Conservation (phyloP, 495 filamentous ascomycete species). For the Aspergillus olivimuriae region DNA sequence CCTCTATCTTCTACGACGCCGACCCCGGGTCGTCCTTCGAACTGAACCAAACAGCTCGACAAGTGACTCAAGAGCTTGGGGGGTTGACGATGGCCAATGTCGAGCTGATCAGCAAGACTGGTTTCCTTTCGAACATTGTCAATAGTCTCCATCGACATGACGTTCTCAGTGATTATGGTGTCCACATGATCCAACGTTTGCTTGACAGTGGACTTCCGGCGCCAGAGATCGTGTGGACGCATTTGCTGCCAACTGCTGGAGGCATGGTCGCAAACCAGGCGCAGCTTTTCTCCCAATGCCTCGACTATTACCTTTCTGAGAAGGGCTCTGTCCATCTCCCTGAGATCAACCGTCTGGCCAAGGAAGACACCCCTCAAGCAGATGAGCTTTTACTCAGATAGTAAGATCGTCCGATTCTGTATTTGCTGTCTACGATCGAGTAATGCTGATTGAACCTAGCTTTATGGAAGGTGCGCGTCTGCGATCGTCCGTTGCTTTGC, state of each 20-base stretch:
- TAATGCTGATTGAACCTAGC: conserved; percentile 21
- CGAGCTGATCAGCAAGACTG: conserved; percentile 48
- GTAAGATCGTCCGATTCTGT: conserved; percentile 17
- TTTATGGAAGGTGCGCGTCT: conserved; percentile 58
- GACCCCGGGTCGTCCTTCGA: conserved; percentile 60
- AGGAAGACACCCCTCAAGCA: conserved; percentile 36
- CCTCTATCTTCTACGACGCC: conserved; percentile 58
- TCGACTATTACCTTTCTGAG: conserved; percentile 69
- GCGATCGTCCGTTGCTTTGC: conserved; percentile 47
- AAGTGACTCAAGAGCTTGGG: conserved; percentile 53
- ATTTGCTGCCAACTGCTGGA: conserved; percentile 56
- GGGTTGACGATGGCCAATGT: conserved; percentile 55
- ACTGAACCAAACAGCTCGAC: conserved; percentile 48
- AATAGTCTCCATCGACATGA: conserved; percentile 34
- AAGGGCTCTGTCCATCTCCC: conserved; percentile 46
- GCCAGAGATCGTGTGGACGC: conserved; percentile 65
- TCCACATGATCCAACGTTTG: conserved; percentile 63
- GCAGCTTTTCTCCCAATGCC: conserved; percentile 63
- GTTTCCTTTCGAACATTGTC: conserved; percentile 43
- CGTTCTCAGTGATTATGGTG: conserved; percentile 55
- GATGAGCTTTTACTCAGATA: conserved; percentile 42
- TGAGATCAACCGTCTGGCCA: conserved; percentile 50
- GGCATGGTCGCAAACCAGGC: conserved; percentile 63
- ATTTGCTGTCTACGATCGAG: background rate
- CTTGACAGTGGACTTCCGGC: conserved; percentile 50